Percentiles rank a stretch among this genome's conserved stretches.
phyloP scores from a whole-genome alignment of 177 flowering plant genomes.

The Telopea speciosissima region DNA sequence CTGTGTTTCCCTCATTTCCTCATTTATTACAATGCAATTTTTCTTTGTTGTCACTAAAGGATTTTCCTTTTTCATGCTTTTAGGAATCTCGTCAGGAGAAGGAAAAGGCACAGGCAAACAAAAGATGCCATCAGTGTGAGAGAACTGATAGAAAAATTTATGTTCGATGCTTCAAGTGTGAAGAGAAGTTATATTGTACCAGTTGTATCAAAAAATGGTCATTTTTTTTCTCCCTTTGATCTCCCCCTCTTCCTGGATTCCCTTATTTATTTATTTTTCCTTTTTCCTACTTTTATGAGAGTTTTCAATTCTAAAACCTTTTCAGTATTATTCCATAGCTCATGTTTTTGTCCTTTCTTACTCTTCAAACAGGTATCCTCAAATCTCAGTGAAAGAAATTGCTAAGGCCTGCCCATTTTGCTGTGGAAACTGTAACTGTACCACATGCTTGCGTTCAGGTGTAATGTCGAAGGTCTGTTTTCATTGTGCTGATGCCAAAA shows the following conservation, averaged over 20 bases:
- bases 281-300: not conserved
- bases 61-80: not conserved
- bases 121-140: constrained; percentile 45
- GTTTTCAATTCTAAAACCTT: no score
- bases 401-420: constrained; percentile 64
- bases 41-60: not conserved
- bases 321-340: not conserved
- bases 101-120: constrained; percentile 9
- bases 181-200: constrained; percentile 32
- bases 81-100: constrained; percentile 11
- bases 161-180: constrained; percentile 36
- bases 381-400: constrained; percentile 37
- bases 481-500: not conserved
- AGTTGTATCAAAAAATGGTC: constrained; percentile 45
- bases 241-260: no score
- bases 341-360: not conserved
- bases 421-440: constrained; percentile 72
- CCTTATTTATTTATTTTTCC: no score
- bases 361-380: constrained; percentile 52
- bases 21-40: no score
- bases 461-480: constrained; percentile 45
- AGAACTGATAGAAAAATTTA: constrained; percentile 24
- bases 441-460: constrained; percentile 49
- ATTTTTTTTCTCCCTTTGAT: no score
- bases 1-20: not conserved